phyloP scores from a whole-genome alignment of 2,329 filamentous ascomycete species.

The Ophiognomonia clavigignenti-juglandacearum region DNA sequence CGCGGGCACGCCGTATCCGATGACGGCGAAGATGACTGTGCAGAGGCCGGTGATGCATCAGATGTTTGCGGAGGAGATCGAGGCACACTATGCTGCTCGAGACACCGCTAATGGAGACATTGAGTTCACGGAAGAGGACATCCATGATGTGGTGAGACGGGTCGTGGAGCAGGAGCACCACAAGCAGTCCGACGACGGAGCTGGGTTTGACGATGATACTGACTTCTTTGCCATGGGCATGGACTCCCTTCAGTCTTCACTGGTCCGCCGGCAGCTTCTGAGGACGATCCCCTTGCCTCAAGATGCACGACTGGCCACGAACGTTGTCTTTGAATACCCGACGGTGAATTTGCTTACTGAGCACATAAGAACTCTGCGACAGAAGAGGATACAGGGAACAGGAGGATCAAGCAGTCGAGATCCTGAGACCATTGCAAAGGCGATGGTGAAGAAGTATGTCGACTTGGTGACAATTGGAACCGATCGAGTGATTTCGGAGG shows the following conservation, averaged over 20 bases:
- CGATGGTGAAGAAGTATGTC: constrained; percentile 33
- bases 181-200: not conserved
- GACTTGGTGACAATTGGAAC: constrained; percentile 22
- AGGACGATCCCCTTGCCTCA: constrained; percentile 21
- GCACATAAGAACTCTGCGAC: constrained; percentile 22
- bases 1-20: constrained; percentile 8
- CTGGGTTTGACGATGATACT: constrained; percentile 2
- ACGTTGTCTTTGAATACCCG: constrained; percentile 27
- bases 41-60: constrained; percentile 47
- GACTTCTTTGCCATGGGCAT: constrained; percentile 26
- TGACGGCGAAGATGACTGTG: constrained; percentile 53
- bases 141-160: not conserved
- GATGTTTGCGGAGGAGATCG: constrained; percentile 42
- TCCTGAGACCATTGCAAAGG: constrained; percentile 28
- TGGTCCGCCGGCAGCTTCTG: constrained; percentile 20
- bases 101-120: not conserved
- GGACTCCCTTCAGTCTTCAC: constrained; percentile 25
- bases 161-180: not conserved
- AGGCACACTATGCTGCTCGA: constrained; percentile 32
- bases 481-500: constrained; percentile 19
- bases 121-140: constrained; percentile 14
- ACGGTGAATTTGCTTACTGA: constrained; percentile 20
- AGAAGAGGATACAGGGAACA: constrained; percentile 1
- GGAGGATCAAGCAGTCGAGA: constrained; percentile 7
- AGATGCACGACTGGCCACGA: constrained; percentile 15